A percentile compares a stretch with the other conserved stretches of the same genome.
These are phyloP conservation scores for Pichia sp. DNA, from an alignment of 1,139 yeast genomes.

Conservation along the genomic window DNA sequence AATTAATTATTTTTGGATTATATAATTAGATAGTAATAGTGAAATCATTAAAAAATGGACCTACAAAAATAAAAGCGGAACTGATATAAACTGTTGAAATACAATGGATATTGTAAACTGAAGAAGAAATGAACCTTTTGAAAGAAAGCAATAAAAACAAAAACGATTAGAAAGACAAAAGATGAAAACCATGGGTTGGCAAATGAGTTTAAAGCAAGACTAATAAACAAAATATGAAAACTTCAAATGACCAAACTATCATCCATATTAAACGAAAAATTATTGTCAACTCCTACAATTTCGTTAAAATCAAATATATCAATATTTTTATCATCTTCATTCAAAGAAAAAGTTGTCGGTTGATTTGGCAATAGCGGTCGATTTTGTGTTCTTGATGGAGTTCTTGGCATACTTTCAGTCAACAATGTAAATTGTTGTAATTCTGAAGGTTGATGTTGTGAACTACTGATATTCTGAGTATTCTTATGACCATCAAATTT, in stretches of 20 bases:
- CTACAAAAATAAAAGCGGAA: too few relatives aligned
- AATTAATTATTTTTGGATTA: too few relatives aligned
- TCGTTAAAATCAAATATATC: slow-evolving; percentile 11
- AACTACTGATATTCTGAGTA: not conserved
- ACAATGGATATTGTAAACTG: too few relatives aligned
- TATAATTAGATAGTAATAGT: too few relatives aligned
- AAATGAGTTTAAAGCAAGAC: not conserved
- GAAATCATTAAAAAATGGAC: too few relatives aligned
- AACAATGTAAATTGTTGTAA: not conserved
- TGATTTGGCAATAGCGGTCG: not conserved
- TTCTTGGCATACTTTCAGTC: not conserved
- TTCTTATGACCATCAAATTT: too few relatives aligned
- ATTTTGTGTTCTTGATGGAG: not conserved
- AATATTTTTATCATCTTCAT: not conserved
- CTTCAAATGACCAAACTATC: slow-evolving; percentile 10
- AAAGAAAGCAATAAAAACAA: too few relatives aligned
- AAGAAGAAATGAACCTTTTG: too few relatives aligned
- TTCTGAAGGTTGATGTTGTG: not conserved
- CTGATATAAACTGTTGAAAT: too few relatives aligned
- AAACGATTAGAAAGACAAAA: not conserved
- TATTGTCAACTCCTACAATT: slow-evolving; percentile 6
- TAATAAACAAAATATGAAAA: not conserved
- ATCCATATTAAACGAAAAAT: slow-evolving; percentile 11
- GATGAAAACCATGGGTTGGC: not conserved
- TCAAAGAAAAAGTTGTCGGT: too few relatives aligned